Evolutionary conservation across 1,284 basidiomycete genomes (phyloP), one percentile per base, ranked within the genome.

Genomic region (Stygiomarasmius scandens): DNA sequence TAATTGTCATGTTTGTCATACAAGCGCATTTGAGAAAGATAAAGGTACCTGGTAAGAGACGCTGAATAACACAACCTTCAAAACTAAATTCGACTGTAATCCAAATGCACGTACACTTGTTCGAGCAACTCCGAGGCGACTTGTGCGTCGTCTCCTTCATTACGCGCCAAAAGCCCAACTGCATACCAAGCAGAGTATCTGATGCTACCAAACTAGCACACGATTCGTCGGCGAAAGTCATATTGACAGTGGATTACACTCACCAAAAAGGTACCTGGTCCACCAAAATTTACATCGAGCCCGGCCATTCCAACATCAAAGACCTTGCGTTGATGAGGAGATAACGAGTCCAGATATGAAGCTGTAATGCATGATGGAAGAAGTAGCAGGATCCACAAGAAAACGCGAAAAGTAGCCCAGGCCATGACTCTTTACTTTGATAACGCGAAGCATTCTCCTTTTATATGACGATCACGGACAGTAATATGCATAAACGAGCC

Each of bases 161-260:
- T 69, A 14, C 70, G 61, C 12, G 70, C 70, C 19, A 71, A 52
- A 20, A 71, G 59, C 1, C 66, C 70, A 2, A 70, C 70, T 23
- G 69, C 61, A 59, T 69, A 69, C 70, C 70, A 71, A 1, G 69
- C 67, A 6, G 69, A 69, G 46, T 71, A 71, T 23, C 69, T 56
- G 20, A 64, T 65, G 10, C 66, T 66, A 32, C 60, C 56, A 55
- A 70, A 71, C 68, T 69, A 44, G 29, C 29, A 5, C 6, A 6
- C 29, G 29, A 32, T 6, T 12, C 12, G 29, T 32, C n/a, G n/a
- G n/a, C n/a, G n/a, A n/a, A n/a, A n/a, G n/a, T n/a, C n/a, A n/a
- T n/a, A n/a, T n/a, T n/a, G n/a, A n/a, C n/a, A n/a, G n/a, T n/a
- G n/a, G n/a, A n/a, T n/a, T n/a, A n/a, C n/a, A 61, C 64, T 24